Evolutionary conservation across 2,329 filamentous ascomycete genomes (phyloP).

Genomic region (Tolypocladium endophyticum): DNA sequence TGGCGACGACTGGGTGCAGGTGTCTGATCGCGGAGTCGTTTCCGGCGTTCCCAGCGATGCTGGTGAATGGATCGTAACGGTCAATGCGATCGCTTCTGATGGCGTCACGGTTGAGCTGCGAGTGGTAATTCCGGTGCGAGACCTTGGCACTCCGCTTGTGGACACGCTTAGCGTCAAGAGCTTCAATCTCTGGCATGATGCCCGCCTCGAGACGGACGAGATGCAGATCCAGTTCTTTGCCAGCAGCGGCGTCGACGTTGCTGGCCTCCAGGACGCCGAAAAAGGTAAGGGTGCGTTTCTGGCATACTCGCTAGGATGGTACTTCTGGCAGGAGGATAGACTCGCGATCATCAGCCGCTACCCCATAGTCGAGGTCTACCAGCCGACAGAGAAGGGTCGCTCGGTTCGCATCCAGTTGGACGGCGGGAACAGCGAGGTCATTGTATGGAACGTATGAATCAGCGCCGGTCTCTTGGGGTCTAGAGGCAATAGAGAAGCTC

Average conservation of each 20-base stretch:
- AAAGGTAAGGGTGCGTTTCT: slow-evolving; percentile 20
- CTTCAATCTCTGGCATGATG: slow-evolving; percentile 30
- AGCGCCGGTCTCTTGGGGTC: background rate
- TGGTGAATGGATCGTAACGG: slow-evolving; percentile 10
- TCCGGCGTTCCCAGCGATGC: slow-evolving; percentile 20
- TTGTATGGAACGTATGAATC: slow-evolving; percentile 19
- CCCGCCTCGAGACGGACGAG: no score
- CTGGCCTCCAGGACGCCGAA: slow-evolving; percentile 26
- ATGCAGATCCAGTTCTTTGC: slow-evolving; percentile 27
- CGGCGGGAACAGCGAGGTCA: slow-evolving; percentile 16
- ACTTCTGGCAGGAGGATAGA: slow-evolving; percentile 21
- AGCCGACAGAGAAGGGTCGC: slow-evolving; percentile 15
- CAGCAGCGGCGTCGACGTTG: slow-evolving; percentile 20
- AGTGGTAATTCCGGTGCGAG: slow-evolving; percentile 21
- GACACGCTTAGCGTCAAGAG: slow-evolving; percentile 23
- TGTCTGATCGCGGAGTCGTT: slow-evolving; percentile 21
- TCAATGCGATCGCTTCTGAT: slow-evolving; percentile 16
- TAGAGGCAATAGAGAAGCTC: background rate
- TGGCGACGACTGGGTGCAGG: slow-evolving; percentile 18
- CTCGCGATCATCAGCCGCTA: slow-evolving; percentile 26
- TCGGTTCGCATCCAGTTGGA: slow-evolving; percentile 24
- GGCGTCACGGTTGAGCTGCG: slow-evolving; percentile 13
- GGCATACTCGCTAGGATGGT: slow-evolving; percentile 27
- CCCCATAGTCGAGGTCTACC: slow-evolving; percentile 21
- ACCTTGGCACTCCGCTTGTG: slow-evolving; percentile 15